Evolutionary conservation across 2,329 filamentous ascomycete genomes (phyloP), one percentile per base, ranked within the genome.

Genomic region (Ceratocystis eucalypticola): DNA sequence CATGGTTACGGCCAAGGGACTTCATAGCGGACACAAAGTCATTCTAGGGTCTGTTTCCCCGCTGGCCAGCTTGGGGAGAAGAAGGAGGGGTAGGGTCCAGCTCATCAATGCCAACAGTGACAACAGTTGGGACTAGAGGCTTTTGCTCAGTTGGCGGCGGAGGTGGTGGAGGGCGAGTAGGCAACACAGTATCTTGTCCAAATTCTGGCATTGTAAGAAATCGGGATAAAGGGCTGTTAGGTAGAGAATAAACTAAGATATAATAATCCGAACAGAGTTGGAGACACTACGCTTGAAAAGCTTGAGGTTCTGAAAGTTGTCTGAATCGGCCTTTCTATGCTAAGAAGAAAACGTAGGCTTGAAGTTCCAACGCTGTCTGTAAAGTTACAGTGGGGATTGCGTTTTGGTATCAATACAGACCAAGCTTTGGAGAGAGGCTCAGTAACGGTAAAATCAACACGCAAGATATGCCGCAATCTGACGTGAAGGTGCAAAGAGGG

Each of bases 1-100:
- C 46, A 33, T 68, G 63, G 22, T 57, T 68, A 30, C 66, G 66
- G 48, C 63, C 66, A 48, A 68, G 41, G 45, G 66, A 68, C 50
- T 68, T 68, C 66, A 68, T 68, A 44, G 66, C 66, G 22, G 64
- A 64, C 20, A 68, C 66, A 65, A 68, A 68, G 64, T 66, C 62
- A 50, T 68, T 68, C 66, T 63, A 68, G 37, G 66, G 66, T 61
- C 50, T 63, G 41, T 66, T 68, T 64, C 33, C 48, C 48, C 50
- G 59, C 41, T 46, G 37, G 62, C n/a, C 48, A 10, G 48, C 22
- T 6, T 55, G 30, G 45, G 37, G 63, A 57, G 66, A 41, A 12
- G 48, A 44, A 45, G 37, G 17, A 37, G 37, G 50, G 44, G 28
- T 30, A 48, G 41, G 44, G n/a, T 63, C 25, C 12, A 44, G 10